phyloP scores from a whole-genome alignment of 148 eudicot species.

The Oxyria digyna region DNA sequence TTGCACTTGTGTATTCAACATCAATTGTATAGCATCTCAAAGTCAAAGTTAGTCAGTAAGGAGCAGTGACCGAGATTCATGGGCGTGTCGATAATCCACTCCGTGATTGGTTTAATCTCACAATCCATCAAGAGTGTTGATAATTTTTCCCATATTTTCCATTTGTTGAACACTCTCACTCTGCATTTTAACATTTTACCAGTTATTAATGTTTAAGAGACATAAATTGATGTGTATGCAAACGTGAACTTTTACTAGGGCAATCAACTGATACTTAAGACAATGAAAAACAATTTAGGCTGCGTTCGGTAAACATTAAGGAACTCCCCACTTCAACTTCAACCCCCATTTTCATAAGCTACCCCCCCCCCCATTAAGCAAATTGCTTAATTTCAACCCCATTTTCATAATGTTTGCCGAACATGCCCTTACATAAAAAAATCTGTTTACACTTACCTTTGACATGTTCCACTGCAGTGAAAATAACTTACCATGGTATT shows the following conservation, averaged over 20 bases:
- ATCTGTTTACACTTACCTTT: no score
- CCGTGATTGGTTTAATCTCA: conserved; percentile 58
- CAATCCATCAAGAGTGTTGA: conserved; percentile 66
- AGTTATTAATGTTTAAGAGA: not conserved
- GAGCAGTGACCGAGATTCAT: no score
- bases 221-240: not conserved
- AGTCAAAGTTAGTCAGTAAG: no score
- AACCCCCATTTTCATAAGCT: no score
- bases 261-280: conserved; percentile 80
- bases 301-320: no score
- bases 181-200: conserved; percentile 21
- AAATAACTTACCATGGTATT: conserved; percentile 64
- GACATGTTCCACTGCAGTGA: not conserved
- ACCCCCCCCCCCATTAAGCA: no score
- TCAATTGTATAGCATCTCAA: no score
- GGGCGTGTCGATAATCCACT: no score
- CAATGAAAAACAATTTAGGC: conserved; percentile 1
- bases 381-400: no score
- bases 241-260: conserved; percentile 45
- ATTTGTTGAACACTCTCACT: conserved; percentile 96
- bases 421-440: not conserved
- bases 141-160: conserved; percentile 96
- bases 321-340: no score
- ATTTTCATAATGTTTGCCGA: no score
- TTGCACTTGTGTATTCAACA: no score